Evolutionary conservation across 306 rosid species (phyloP).

Genomic region (Betula pendula): DNA sequence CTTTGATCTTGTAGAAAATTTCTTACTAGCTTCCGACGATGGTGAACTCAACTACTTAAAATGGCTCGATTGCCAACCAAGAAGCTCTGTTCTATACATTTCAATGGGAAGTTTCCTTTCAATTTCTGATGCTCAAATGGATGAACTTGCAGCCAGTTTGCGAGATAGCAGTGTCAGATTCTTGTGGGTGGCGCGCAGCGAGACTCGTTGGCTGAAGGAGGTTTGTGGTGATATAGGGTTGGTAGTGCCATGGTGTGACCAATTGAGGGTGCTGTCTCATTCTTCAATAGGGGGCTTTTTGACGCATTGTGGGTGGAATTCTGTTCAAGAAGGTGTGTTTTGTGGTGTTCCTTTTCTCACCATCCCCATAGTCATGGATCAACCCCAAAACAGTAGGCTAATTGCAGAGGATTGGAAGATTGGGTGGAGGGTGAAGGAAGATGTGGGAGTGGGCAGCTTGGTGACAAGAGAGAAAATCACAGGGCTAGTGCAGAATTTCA

Average conservation of each 20-base stretch:
- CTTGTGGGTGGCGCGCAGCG: slow-evolving; percentile 41
- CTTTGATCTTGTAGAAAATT: slow-evolving; percentile 7
- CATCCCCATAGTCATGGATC: too few species aligned
- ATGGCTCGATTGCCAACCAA: slow-evolving; percentile 46
- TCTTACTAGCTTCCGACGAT: background rate
- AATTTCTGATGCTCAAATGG: slow-evolving; percentile 40
- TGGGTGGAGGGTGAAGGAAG: too few species aligned
- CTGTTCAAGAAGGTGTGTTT: too few species aligned
- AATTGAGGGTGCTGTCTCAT: slow-evolving; percentile 50
- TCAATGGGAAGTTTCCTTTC: slow-evolving; percentile 45
- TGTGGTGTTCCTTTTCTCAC: too few species aligned
- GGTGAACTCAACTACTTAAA: slow-evolving; percentile 15
- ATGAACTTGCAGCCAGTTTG: slow-evolving; percentile 39
- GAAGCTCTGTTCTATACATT: slow-evolving; percentile 40
- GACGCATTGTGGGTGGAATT: slow-evolving; percentile 22
- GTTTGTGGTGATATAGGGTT: slow-evolving; percentile 27
- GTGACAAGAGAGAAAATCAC: too few species aligned
- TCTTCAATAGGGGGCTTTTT: slow-evolving; percentile 36
- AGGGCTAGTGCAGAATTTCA: too few species aligned
- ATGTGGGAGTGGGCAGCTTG: too few species aligned
- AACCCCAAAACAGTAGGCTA: too few species aligned
- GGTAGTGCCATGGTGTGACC: slow-evolving; percentile 48
- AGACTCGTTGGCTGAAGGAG: slow-evolving; percentile 17
- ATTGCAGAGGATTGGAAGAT: too few species aligned
- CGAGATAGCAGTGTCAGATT: slow-evolving; percentile 34